Conservation (phyloP, 108 stramenopile genomes). For the Cyclotella distinguenda region DNA sequence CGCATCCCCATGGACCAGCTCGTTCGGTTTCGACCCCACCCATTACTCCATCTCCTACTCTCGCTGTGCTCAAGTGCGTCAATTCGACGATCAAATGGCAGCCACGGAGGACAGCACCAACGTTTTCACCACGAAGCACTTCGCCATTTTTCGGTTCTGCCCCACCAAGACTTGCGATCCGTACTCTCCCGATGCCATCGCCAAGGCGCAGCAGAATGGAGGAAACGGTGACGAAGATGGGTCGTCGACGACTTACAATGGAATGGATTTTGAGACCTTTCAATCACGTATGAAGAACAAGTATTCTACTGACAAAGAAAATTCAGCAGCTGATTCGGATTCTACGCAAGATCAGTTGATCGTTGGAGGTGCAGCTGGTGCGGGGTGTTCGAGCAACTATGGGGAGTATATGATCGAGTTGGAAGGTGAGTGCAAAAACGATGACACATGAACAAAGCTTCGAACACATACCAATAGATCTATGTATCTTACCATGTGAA, state of each 20-base stretch:
- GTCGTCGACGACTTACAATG: background rate
- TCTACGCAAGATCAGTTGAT: background rate
- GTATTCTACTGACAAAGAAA: background rate
- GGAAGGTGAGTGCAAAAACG: slow-evolving; percentile 9
- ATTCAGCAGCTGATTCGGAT: background rate
- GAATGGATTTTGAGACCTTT: slow-evolving; percentile 11
- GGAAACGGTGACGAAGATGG: background rate
- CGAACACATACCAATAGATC: background rate
- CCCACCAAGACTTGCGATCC: slow-evolving; percentile 58
- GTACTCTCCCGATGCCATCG: slow-evolving; percentile 1
- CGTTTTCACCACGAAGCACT: slow-evolving; percentile 65
- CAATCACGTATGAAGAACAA: background rate
- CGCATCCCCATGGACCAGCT: background rate
- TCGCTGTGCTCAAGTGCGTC: slow-evolving; percentile 56
- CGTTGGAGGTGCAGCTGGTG: slow-evolving; percentile 28
- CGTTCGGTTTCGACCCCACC: slow-evolving; percentile 51
- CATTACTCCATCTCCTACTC: slow-evolving; percentile 75
- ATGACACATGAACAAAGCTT: too few relatives aligned
- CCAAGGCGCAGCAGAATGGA: background rate
- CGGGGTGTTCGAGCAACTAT: slow-evolving; percentile 66
- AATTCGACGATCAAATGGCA: slow-evolving; percentile 41
- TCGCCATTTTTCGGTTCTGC: slow-evolving; percentile 82
- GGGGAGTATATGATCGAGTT: slow-evolving; percentile 80
- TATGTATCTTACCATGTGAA: background rate
- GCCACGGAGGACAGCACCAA: slow-evolving; percentile 36